A percentile compares a stretch with the other conserved stretches of the same genome.
These are phyloP conservation scores for Trichomonas vaginalis DNA, from an alignment of 208 protist genomes.

Conservation along the genomic window DNA sequence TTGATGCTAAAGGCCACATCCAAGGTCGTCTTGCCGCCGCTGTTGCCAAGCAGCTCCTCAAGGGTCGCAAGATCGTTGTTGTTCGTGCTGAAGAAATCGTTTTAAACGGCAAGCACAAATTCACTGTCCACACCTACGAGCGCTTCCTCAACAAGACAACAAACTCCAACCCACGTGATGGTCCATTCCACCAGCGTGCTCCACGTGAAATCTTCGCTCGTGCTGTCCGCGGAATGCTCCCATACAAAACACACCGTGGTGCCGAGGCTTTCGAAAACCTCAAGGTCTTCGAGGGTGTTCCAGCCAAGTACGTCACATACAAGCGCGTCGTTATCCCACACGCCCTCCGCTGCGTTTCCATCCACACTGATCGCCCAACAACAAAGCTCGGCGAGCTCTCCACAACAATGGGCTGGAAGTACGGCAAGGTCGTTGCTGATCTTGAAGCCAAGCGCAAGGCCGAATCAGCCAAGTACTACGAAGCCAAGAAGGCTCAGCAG, in stretches of 20 bases:
- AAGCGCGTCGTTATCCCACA: conserved; percentile 61
- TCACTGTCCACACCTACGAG: conserved; percentile 38
- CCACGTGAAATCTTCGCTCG: conserved; percentile 80
- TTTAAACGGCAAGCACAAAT: neutral
- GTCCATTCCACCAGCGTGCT: conserved; percentile 86
- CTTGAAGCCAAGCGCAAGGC: conserved; percentile 64
- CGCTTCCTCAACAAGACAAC: conserved; percentile 74
- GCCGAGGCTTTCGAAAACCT: conserved; percentile 51
- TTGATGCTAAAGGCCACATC: conserved; percentile 88
- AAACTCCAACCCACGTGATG: conserved; percentile 84
- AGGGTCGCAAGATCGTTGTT: conserved; percentile 78
- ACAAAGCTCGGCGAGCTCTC: conserved; percentile 54
- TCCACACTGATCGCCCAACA: conserved; percentile 45
- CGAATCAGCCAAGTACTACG: neutral
- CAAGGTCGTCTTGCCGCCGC: conserved; percentile 82
- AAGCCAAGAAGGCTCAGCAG: neutral
- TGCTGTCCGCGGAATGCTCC: conserved; percentile 88
- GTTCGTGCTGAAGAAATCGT: conserved; percentile 43
- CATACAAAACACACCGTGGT: conserved; percentile 69
- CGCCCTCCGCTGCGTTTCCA: conserved; percentile 52
- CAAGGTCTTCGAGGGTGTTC: conserved; percentile 67
- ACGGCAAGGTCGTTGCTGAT: conserved; percentile 49
- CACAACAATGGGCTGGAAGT: conserved; percentile 66
- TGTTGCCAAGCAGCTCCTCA: conserved; percentile 85
- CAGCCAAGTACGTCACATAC: conserved; percentile 57